These are phyloP conservation scores for Xerocomellus intermedius DNA, from an alignment of 768 basidiomycete genomes.

Conservation along the genomic window DNA sequence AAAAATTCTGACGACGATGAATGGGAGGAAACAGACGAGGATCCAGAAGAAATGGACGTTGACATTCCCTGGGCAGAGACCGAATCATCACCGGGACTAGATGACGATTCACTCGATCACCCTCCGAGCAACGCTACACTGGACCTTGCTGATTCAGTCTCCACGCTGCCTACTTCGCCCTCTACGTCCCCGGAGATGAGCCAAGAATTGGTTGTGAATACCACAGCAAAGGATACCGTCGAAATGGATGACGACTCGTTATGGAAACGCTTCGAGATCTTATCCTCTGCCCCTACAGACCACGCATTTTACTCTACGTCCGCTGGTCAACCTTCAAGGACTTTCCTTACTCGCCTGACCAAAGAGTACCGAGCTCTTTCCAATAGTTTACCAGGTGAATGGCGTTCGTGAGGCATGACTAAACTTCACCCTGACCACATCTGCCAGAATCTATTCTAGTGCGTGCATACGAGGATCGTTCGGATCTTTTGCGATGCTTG, in stretches of 20 bases:
- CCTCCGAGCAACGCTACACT: conserved; percentile 15
- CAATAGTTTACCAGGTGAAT: conserved; percentile 77
- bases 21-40: conserved; percentile 41
- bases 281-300: conserved; percentile 73
- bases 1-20: conserved; percentile 34
- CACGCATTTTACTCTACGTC: conserved; percentile 74
- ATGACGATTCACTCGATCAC: conserved; percentile 18
- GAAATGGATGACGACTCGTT: conserved; percentile 39
- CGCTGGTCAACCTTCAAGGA: conserved; percentile 63
- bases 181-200: conserved; percentile 34
- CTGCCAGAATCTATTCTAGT: conserved; percentile 79
- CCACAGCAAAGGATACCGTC: conserved; percentile 25
- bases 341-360: conserved; percentile 71
- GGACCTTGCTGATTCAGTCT: conserved; percentile 22
- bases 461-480: conserved; percentile 85
- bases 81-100: conserved; percentile 15
- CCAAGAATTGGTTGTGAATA: conserved; percentile 29
- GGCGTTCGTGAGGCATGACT: background rate
- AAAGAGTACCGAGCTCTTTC: conserved; percentile 82
- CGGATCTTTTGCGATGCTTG: conserved; percentile 81
- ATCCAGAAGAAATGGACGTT: conserved; percentile 39
- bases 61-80: conserved; percentile 31
- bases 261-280: conserved; percentile 83
- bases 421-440: conserved; percentile 3
- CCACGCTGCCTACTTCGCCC: conserved; percentile 28